phyloP scores from a whole-genome alignment of 768 basidiomycete species.

The Filobasidium floriforme region DNA sequence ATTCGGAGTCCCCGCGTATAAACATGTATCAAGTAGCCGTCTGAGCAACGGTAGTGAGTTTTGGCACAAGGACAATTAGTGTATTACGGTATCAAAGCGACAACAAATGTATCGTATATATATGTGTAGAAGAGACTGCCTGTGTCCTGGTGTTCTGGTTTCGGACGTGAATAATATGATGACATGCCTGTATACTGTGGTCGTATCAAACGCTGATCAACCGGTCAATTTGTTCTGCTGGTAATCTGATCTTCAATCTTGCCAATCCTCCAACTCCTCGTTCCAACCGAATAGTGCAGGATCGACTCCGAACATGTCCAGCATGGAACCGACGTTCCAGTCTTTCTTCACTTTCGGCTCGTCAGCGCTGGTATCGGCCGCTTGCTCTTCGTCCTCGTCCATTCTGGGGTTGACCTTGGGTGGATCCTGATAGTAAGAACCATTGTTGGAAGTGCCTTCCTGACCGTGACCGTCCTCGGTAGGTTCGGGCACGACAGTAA shows the following conservation, averaged over 20 bases:
- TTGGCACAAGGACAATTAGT: too few relatives aligned
- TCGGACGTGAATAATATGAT: too few relatives aligned
- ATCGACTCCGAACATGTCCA: constrained; percentile 33
- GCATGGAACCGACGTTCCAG: constrained; percentile 35
- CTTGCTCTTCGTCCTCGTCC: constrained; percentile 5
- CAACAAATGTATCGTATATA: too few relatives aligned
- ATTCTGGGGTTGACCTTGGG: background rate
- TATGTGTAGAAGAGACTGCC: too few relatives aligned
- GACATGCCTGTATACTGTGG: too few relatives aligned
- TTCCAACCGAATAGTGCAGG: constrained; percentile 39
- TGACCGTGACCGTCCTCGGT: background rate
- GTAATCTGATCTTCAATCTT: background rate
- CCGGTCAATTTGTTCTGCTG: background rate
- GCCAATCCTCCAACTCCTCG: constrained; percentile 35
- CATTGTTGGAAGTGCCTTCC: background rate
- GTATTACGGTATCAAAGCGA: too few relatives aligned
- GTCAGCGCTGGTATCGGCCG: background rate
- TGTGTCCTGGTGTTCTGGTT: too few relatives aligned
- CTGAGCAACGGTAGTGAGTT: too few relatives aligned
- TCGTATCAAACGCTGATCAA: too few relatives aligned
- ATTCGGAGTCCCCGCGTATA: too few relatives aligned
- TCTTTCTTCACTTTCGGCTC: constrained; percentile 4
- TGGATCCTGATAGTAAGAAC: background rate
- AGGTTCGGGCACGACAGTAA: constrained; percentile 26
- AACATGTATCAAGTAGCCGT: too few relatives aligned